A percentile compares a stretch with the other conserved stretches of the same genome.
These are phyloP conservation scores for Cyclanthera cordifolia DNA, from an alignment of 306 rosid species.

Conservation along the genomic window DNA sequence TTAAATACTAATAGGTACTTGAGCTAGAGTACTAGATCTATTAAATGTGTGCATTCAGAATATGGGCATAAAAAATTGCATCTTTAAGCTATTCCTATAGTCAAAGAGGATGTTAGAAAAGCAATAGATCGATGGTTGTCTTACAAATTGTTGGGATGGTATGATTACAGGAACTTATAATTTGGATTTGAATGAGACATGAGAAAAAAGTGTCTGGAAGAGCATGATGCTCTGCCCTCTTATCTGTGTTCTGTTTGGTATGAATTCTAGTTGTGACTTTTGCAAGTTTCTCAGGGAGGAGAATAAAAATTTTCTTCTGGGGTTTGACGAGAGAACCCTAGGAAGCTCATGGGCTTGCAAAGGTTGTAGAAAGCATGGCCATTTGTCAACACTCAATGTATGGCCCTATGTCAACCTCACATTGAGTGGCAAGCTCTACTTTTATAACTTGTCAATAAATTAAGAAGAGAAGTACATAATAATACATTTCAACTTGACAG, in stretches of 20 bases:
- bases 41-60: not conserved
- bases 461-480: not conserved
- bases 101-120: not conserved
- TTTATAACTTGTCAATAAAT: not conserved
- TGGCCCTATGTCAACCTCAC: not conserved
- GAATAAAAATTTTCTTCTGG: not conserved
- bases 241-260: no score
- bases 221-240: no score
- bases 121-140: not conserved
- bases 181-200: not conserved
- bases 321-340: not conserved
- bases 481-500: not conserved
- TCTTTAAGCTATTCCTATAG: not conserved
- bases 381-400: no score
- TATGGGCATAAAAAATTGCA: not conserved
- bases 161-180: not conserved
- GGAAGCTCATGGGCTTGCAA: not conserved
- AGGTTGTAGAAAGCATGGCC: no score
- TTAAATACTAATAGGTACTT: not conserved
- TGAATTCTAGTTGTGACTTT: no score
- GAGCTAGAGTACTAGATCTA: not conserved
- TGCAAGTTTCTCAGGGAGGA: not conserved
- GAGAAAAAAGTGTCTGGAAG: not conserved
- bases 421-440: not conserved
- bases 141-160: not conserved